Evolutionary conservation across 805 yeast genomes (phyloP), one percentile per base, ranked within the genome.

Genomic region (Kluyveromyces starmeri): DNA sequence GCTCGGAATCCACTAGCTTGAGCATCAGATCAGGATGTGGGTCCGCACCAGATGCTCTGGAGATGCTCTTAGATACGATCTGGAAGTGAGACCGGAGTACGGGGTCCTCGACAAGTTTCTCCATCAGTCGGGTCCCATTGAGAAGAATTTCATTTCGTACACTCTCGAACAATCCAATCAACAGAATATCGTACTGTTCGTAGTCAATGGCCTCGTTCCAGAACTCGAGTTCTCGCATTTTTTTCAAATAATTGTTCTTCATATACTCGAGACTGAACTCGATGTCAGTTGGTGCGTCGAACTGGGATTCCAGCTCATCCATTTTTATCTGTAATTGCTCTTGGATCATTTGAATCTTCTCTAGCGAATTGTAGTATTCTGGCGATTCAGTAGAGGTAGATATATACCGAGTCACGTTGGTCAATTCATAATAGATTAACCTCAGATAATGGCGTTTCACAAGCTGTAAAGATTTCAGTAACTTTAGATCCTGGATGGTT

Each of bases 81-180:
- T 54, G 53, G 23, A 42, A 44, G 11, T 51, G 34, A 10, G 33
- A 34, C 10, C 44, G 32, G 18, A 62, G 48, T 1, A 42, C 48
- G 13, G 48, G 46, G 20, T 59, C 53, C 11, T 50, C 44, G 8
- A 61, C 40, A 47, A 65, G 48, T 35, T 68, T 67, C 46, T 78
- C 86, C 47, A 71, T 67, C 20, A 74, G 53, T 4, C 72, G 55
- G 0, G 81, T 70, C 1, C 83, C 68, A 41, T 69, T 68, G 37
- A 71, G 66, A 15, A 78, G 52, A 5, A 78, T 62, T 23, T 77
- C 77, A 34, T 62, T 66, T 26, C 76, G 76, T 3, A 73, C 54
- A 0, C 65, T 51, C 16, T 71, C 73, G 21, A 64, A 67, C 22
- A 78, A 51, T 20, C 65, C 48, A 1, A 57, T 52, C 4, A 75